Evolutionary conservation across 257 asterid genomes (phyloP), one percentile per base, ranked within the genome.

Genomic region (Solanum bukasovii): DNA sequence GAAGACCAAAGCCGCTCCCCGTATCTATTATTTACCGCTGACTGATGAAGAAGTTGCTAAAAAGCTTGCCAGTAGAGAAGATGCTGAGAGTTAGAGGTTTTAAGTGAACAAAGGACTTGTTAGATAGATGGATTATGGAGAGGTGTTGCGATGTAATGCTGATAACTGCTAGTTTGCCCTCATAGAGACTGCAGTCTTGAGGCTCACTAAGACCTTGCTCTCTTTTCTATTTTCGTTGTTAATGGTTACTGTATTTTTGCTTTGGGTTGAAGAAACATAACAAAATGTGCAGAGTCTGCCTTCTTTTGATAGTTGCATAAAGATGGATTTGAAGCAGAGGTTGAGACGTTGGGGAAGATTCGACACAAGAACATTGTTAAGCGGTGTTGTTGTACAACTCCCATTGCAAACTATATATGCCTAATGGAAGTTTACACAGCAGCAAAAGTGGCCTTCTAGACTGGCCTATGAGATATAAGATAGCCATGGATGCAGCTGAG

Each of bases 401-500:
- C 31, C 31, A 94, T 83, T 94, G 98, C 90, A 95, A 94, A 89
- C 98, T 95, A 94, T 89, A 31, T 31, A 97, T 97, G 99, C 97
- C 98, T 34, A 97, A 97, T 37, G 10, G 10, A 38, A 7, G 40
- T 7, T 7, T 37, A 37, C 9, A 7, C 9, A 94, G 33, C 33
- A 31, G 33, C 33, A 31, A 31, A 31, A 31, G 33, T 31, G 33
- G 33, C 33, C 33, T 31, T 31, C 33, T 31, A 31, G 33, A 31
- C 33, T 31, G 33, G 33, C 33, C 33, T 31, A 31, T 31, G 33
- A 31, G 33, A 31, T 31, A 31, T 31, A 95, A 94, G 95, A 90
- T 96, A 11, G 97, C 98, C 1, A 49, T 94, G 94, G 98, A 97
- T 90, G 94, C 98, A 3, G 98, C 98, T 0, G 98, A 97, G 89